Percentiles rank a stretch among this genome's conserved stretches.
These are phyloP conservation scores for Centrapalus pauciflorus DNA, from an alignment of 129 eudicot genomes.

Conservation along the genomic window DNA sequence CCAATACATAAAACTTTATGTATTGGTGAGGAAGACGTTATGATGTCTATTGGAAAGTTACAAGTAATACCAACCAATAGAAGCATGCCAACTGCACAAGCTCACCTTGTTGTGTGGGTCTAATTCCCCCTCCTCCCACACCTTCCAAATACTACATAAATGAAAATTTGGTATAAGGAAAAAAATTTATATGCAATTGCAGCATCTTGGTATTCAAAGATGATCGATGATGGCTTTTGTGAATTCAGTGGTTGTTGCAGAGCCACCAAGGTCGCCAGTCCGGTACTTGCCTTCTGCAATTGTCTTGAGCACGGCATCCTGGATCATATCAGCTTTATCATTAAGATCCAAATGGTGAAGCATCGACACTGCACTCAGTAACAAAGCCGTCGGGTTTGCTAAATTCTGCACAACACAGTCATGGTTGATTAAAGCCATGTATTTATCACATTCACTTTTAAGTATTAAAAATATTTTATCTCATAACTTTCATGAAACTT, in stretches of 20 bases:
- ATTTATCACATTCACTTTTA: too few relatives aligned
- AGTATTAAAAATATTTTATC: too few relatives aligned
- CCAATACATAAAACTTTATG: too few relatives aligned
- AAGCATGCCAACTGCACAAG: conserved; percentile 27
- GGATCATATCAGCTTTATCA: conserved; percentile 77
- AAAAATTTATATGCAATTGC: not conserved
- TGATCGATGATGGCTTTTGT: conserved; percentile 73
- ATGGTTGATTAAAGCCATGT: too few relatives aligned
- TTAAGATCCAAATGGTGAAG: conserved; percentile 65
- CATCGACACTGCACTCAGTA: conserved; percentile 69
- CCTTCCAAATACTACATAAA: conserved; percentile 29
- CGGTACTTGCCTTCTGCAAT: conserved; percentile 81
- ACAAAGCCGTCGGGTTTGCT: conserved; percentile 94
- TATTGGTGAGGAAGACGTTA: too few relatives aligned
- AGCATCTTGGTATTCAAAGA: conserved; percentile 26
- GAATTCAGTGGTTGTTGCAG: conserved; percentile 65
- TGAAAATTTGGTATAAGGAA: conserved; percentile 1
- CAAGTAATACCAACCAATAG: too few relatives aligned
- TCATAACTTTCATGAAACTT: too few relatives aligned
- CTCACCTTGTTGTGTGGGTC: conserved; percentile 30
- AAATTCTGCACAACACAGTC: conserved; percentile 58
- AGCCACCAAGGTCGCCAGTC: conserved; percentile 79
- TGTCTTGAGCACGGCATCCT: conserved; percentile 62
- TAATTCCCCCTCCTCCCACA: conserved; percentile 22
- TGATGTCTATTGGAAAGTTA: conserved; percentile 23